phyloP scores from a whole-genome alignment of 2,329 filamentous ascomycete species.

The Triangularia setosa region DNA sequence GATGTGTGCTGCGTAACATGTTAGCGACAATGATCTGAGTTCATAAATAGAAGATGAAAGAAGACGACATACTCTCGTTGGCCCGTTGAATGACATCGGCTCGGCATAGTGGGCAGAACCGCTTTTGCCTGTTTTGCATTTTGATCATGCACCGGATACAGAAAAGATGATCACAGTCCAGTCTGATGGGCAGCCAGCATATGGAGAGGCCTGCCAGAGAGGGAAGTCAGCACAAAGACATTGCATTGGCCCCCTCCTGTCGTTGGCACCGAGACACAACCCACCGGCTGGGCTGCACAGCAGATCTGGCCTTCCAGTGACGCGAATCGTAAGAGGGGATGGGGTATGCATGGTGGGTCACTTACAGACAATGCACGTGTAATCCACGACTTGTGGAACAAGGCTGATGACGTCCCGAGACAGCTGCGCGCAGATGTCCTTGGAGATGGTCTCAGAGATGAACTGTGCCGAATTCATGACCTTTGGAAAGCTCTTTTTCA shows the following conservation, averaged over 20 bases:
- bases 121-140: constrained; percentile 67
- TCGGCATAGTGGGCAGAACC: constrained; percentile 72
- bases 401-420: constrained; percentile 66
- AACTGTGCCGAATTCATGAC: constrained; percentile 57
- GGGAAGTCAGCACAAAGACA: neutral
- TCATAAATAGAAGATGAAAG: neutral
- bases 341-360: neutral
- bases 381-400: constrained; percentile 81
- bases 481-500: constrained; percentile 58
- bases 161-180: constrained; percentile 72
- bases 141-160: constrained; percentile 81
- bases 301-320: neutral
- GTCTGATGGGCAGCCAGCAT: constrained; percentile 74
- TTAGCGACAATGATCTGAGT: neutral
- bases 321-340: neutral
- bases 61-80: constrained; percentile 50
- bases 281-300: neutral
- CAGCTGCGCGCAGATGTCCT: constrained; percentile 71
- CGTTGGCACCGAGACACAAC: neutral
- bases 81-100: constrained; percentile 67
- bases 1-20: constrained; percentile 53
- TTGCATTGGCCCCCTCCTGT: neutral
- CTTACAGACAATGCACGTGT: constrained; percentile 37
- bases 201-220: constrained; percentile 56
- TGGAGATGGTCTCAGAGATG: constrained; percentile 65